Percentiles rank a stretch among this genome's conserved stretches.
phyloP scores from a whole-genome alignment of 352 stramenopile species.

The Globisporangium splendens region DNA sequence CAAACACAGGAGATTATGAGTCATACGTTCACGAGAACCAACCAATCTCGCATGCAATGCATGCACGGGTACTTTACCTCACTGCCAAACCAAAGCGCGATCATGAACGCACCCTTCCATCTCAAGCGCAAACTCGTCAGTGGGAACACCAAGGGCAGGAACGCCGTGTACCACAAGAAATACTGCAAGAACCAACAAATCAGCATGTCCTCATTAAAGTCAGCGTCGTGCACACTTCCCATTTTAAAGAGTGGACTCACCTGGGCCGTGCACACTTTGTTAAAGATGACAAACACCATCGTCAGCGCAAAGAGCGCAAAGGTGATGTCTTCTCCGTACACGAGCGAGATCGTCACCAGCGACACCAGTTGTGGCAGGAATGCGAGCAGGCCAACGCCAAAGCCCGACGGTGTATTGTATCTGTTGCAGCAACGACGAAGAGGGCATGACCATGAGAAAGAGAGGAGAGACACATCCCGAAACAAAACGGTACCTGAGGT shows the following conservation, averaged over 20 bases:
- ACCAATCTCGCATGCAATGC: not conserved
- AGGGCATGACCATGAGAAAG: not conserved
- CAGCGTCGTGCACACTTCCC: no score
- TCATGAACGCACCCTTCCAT: conserved; percentile 65
- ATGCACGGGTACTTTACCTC: conserved; percentile 40
- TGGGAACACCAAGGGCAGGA: conserved; percentile 88
- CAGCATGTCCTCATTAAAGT: not conserved
- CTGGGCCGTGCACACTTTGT: conserved; percentile 92
- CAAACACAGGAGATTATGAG: not conserved
- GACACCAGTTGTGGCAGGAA: conserved; percentile 84
- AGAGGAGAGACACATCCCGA: not conserved
- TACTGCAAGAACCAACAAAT: conserved; percentile 81
- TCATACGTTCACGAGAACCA: no score
- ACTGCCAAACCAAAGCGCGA: conserved; percentile 66
- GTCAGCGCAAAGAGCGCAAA: conserved; percentile 96
- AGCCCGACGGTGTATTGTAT: conserved; percentile 76
- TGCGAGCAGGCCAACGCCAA: conserved; percentile 71
- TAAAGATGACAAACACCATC: conserved; percentile 99
- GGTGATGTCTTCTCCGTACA: conserved; percentile 82
- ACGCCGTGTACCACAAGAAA: conserved; percentile 97
- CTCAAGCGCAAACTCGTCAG: conserved; percentile 52
- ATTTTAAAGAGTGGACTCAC: conserved; percentile 19
- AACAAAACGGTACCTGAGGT: conserved; percentile 89
- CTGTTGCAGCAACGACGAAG: conserved; percentile 19
- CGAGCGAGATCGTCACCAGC: conserved; percentile 66